Evolutionary conservation across 164 flowering plant species (phyloP), one percentile per base, ranked within the genome.

Genomic region (Taxillus chinensis): DNA sequence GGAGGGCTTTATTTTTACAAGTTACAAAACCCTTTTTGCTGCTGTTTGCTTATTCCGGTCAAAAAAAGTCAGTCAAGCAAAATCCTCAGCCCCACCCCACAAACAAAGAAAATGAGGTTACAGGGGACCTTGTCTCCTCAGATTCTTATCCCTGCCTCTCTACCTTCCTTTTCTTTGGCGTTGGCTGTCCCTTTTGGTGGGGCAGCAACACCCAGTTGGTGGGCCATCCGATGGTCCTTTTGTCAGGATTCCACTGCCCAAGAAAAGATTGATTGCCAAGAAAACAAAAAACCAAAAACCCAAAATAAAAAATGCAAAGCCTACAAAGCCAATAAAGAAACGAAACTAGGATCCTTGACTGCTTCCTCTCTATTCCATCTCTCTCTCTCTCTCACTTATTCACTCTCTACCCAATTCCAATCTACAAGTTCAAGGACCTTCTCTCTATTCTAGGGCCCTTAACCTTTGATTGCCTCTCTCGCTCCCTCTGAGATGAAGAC

Each of bases 91-190:
- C 56, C 62, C 60, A 8, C 9, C 66, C 46, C 52, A 60, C 12
- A 70, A 76, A 76, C 74, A 70, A 17, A 57, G 82, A 78, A 78
- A 78, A 77, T 78, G 82, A 78, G 70, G 62, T 70, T 7, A 73
- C 82, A 66, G 27, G 48, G 48, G 57, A 41, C 61, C 51, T 69
- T 79, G 78, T 76, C 76, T 60, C 78, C 78, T 71, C 5, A 69
- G 78, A 76, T 77, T 77, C 78, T 69, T 64, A 70, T 70, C 61
- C 37, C 50, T 65, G 62, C 37, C 46, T 59, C 57, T 43, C 62
- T 50, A 39, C 45, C 67, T 67, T 59, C 57, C 57, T 64, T 66
- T 62, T 8, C 42, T 9, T 14, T 11, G 51, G 51, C 4, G 9
- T 13, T 41, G 39, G 49, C 58, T 62, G 60, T 39, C 66, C 64